A percentile compares a stretch with the other conserved stretches of the same genome.
phyloP scores from a whole-genome alignment of 495 filamentous ascomycete genomes.

The Aspergillus ellipticus region DNA sequence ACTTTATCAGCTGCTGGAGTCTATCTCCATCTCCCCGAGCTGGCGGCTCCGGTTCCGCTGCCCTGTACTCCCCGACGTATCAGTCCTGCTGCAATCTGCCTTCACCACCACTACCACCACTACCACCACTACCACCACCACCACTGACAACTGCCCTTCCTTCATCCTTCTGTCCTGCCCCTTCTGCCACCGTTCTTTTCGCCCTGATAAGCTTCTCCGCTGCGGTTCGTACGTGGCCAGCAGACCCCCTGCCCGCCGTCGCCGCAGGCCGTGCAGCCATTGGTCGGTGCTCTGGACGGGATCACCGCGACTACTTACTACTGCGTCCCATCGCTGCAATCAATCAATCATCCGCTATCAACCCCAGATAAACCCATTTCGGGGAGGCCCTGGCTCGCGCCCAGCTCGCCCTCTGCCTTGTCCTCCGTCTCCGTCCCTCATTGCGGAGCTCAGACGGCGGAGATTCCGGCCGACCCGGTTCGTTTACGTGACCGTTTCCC shows the following conservation, averaged over 20 bases:
- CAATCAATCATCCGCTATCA: not conserved
- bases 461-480: constrained; percentile 12
- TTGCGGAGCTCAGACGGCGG: constrained; percentile 16
- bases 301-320: not conserved
- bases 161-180: not conserved
- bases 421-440: constrained; percentile 1
- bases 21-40: not conserved
- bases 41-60: constrained; percentile 2
- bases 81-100: constrained; percentile 11
- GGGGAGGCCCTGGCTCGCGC: constrained; percentile 6
- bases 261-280: constrained; percentile 6
- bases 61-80: not conserved
- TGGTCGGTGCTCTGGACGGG: constrained; percentile 12
- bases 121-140: constrained; percentile 7
- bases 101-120: constrained; percentile 3
- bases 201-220: constrained; percentile 27
- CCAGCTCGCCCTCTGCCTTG: not conserved
- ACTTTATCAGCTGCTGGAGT: not conserved
- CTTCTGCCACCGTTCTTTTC: not conserved
- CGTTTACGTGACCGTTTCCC: constrained; percentile 21
- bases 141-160: too few relatives aligned
- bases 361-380: constrained; percentile 17
- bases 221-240: constrained; percentile 19
- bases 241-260: not conserved
- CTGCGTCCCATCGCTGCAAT: not conserved